phyloP scores from a whole-genome alignment of 768 basidiomycete species.

The Podaxis sp. region DNA sequence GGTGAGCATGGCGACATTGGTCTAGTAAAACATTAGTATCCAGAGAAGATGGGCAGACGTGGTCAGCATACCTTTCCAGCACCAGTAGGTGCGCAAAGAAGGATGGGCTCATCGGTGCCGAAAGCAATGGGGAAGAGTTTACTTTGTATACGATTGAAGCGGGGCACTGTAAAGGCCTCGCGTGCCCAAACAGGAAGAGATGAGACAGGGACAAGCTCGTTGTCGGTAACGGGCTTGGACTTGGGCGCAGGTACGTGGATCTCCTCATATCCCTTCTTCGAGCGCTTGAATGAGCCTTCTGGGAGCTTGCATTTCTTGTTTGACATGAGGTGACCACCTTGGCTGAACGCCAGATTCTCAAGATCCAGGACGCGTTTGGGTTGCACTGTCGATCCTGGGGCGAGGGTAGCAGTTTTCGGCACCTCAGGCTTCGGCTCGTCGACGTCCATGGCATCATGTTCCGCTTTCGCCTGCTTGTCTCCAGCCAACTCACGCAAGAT shows the following conservation, averaged over 20 bases:
- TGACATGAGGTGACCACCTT: constrained; percentile 96
- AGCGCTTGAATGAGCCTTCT: constrained; percentile 95
- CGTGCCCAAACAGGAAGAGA: constrained; percentile 83
- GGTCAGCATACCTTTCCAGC: constrained; percentile 86
- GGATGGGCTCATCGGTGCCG: constrained; percentile 88
- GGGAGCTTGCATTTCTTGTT: constrained; percentile 99
- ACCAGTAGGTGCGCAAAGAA: constrained; percentile 97
- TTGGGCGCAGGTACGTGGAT: constrained; percentile 96
- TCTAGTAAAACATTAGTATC: constrained; percentile 44
- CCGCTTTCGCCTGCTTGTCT: constrained; percentile 53
- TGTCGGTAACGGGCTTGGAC: constrained; percentile 55
- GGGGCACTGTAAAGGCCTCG: constrained; percentile 77
- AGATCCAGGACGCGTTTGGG: constrained; percentile 86
- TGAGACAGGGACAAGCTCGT: constrained; percentile 68
- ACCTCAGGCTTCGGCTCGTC: constrained; percentile 54
- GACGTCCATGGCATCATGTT: constrained; percentile 70
- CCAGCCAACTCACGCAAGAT: constrained; percentile 86
- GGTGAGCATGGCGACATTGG: constrained; percentile 95
- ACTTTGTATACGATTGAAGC: constrained; percentile 89
- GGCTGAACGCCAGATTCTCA: constrained; percentile 92
- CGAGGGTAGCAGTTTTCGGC: constrained; percentile 81
- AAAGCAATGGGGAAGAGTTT: constrained; percentile 92
- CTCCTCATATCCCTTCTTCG: constrained; percentile 96
- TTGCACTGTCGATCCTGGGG: constrained; percentile 82
- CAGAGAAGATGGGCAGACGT: background rate